These are phyloP conservation scores for Acorus gramineus DNA, from an alignment of 106 monocot species.

Conservation along the genomic window DNA sequence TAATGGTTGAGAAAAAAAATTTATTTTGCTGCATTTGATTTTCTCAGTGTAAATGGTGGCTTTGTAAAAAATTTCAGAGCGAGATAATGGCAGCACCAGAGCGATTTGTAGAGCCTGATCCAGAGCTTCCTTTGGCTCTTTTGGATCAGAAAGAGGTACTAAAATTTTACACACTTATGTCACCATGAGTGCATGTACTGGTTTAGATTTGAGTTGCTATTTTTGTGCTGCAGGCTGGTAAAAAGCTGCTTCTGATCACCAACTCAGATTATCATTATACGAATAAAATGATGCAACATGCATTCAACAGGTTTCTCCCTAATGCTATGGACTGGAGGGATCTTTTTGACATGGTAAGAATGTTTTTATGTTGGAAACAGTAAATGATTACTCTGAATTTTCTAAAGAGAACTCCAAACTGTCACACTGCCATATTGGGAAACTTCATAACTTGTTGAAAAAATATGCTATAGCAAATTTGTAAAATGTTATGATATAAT, in stretches of 20 bases:
- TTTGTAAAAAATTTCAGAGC: conserved; percentile 31
- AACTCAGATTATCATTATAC: conserved; percentile 98
- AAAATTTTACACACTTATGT: not conserved
- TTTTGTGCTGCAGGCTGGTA: conserved; percentile 55
- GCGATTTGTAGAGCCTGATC: conserved; percentile 87
- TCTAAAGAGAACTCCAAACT: too few species aligned
- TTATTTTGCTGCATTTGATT: not conserved
- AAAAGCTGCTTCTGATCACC: conserved; percentile 68
- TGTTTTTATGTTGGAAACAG: not conserved
- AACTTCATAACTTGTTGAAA: too few species aligned
- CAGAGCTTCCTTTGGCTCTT: conserved; percentile 88
- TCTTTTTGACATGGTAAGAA: conserved; percentile 89
- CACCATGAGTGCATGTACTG: too few species aligned
- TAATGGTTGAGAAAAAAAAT: conserved; percentile 10
- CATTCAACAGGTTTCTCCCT: conserved; percentile 89
- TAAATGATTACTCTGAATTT: too few species aligned
- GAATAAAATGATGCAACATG: conserved; percentile 98
- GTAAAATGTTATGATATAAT: too few species aligned
- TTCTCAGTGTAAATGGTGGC: not conserved
- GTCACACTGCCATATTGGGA: too few species aligned
- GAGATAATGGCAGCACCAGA: conserved; percentile 93
- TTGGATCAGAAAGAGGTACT: conserved; percentile 95
- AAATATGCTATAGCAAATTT: too few species aligned
- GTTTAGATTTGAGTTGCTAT: too few species aligned
- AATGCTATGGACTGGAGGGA: conserved; percentile 94